phyloP scores from a whole-genome alignment of 805 yeast species.

The Sporopachydermia lactativora region DNA sequence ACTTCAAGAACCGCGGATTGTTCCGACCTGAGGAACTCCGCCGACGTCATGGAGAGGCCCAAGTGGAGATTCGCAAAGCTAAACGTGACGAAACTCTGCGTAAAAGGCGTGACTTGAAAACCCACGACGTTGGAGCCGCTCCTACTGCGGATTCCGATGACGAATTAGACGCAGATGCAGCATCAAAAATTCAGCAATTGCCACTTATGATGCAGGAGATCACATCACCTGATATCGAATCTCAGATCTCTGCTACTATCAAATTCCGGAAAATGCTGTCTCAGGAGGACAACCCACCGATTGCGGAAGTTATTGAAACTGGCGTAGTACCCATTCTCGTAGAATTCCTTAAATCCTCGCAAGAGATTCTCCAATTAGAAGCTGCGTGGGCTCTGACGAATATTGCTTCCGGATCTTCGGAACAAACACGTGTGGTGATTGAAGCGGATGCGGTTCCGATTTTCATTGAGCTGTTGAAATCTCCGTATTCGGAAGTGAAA shows the following conservation, averaged over 20 bases:
- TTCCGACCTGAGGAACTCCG: slow-evolving; percentile 93
- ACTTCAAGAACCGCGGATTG: slow-evolving; percentile 87
- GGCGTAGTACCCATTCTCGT: slow-evolving; percentile 92
- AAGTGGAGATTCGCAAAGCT: slow-evolving; percentile 90
- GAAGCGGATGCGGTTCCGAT: slow-evolving; percentile 90
- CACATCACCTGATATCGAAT: slow-evolving; percentile 58
- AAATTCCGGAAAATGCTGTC: slow-evolving; percentile 88
- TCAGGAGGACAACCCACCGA: slow-evolving; percentile 93
- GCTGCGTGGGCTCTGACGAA: slow-evolving; percentile 99
- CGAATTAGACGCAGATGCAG: slow-evolving; percentile 29
- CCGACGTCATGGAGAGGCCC: slow-evolving; percentile 95
- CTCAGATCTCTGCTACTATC: slow-evolving; percentile 78
- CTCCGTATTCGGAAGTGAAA: slow-evolving; percentile 79
- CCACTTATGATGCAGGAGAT: slow-evolving; percentile 80
- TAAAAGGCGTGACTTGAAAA: slow-evolving; percentile 71
- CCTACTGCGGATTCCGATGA: slow-evolving; percentile 34
- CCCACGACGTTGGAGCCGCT: slow-evolving; percentile 23
- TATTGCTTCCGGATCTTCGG: slow-evolving; percentile 87
- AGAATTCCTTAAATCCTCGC: slow-evolving; percentile 60
- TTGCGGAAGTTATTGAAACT: slow-evolving; percentile 79
- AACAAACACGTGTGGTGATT: slow-evolving; percentile 82
- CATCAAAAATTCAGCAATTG: slow-evolving; percentile 33
- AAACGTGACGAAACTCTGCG: slow-evolving; percentile 91
- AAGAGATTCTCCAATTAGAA: slow-evolving; percentile 84
- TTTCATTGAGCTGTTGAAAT: slow-evolving; percentile 68